Evolutionary conservation across 1,139 yeast species (phyloP), one percentile per base, ranked within the genome.

Genomic region (Kodamaea alishanica): DNA sequence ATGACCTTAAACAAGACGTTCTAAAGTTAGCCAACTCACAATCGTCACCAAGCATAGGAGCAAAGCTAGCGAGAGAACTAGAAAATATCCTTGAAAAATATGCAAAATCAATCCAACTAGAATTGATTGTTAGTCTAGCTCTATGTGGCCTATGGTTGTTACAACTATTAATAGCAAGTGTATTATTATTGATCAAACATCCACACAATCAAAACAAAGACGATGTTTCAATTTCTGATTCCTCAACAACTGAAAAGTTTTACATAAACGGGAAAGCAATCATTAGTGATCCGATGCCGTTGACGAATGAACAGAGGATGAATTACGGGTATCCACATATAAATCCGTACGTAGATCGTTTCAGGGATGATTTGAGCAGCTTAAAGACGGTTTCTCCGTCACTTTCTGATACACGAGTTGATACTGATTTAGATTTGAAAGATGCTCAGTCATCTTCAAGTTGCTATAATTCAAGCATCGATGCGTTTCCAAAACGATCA

Each of bases 111-210:
- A 44, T 79, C 5, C 46, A 56, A 46, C 40, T 63, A 6, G 86
- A 82, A 52, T 52, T 79, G 2, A 61, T 61, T 32, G 58, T 81
- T 3, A 65, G 80, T 2, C 30, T 69, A 1, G 61, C 55, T 0
- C 49, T 83, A 1, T 38, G 79, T 2, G 69, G 65, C 0, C 30
- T 75, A 0, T 82, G 86, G 84, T 3, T 66, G 0, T 8, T 71
- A 0, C 80, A 77, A 48, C 28, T 73, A 1, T 27, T 72, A 0
- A 48, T 74, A 5, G 84, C 73, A 2, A 23, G 52, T 4, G 7
- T 52, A 0, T 50, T 68, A 1, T 15, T 15, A 15, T 15, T 15
- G 20, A 15, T 15, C 20, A 15, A 15, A 15, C 20, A 15, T 4
- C 20, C 20, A 15, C 4, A 15, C 20, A 15, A 15, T 15, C 20